Evolutionary conservation across 176 grass and related monocot genomes (phyloP).

Genomic region (Phoenix dactylifera): DNA sequence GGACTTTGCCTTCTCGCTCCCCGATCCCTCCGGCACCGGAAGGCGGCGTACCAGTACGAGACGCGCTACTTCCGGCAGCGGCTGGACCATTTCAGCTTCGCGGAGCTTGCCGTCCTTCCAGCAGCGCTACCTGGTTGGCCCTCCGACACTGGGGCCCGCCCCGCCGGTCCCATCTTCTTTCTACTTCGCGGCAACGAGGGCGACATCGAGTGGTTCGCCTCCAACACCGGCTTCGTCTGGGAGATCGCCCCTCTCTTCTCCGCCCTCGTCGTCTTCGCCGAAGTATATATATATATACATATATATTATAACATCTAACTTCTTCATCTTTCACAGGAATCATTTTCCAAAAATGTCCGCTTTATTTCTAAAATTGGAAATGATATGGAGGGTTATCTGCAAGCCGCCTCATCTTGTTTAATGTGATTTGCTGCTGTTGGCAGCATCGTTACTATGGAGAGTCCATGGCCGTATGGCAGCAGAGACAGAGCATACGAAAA

Average conservation of each 20-base stretch:
- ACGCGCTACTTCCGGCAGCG: constrained; percentile 79
- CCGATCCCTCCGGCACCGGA: not conserved
- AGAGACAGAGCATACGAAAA: constrained; percentile 59
- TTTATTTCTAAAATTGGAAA: too few species aligned
- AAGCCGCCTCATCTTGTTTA: not conserved
- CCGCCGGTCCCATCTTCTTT: constrained; percentile 79
- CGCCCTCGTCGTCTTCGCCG: constrained; percentile 91
- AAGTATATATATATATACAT: constrained; percentile 48
- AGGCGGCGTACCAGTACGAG: constrained; percentile 37
- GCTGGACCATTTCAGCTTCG: constrained; percentile 91
- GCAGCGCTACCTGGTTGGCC: constrained; percentile 67
- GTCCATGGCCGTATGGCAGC: constrained; percentile 87
- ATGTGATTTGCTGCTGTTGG: not conserved
- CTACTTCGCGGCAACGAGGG: constrained; percentile 99
- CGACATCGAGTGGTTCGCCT: constrained; percentile 87
- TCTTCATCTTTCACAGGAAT: not conserved
- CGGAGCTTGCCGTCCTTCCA: constrained; percentile 38
- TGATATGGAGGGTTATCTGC: too few species aligned
- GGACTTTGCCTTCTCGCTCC: constrained; percentile 29
- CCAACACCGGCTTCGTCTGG: constrained; percentile 93
- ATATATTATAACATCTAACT: too few species aligned
- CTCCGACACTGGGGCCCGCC: constrained; percentile 35
- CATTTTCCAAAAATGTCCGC: too few species aligned
- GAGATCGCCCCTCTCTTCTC: constrained; percentile 73
- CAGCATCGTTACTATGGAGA: constrained; percentile 98